Evolutionary conservation across 495 filamentous ascomycete genomes (phyloP), one percentile per base, ranked within the genome.

Genomic region (Copromyces sp.): DNA sequence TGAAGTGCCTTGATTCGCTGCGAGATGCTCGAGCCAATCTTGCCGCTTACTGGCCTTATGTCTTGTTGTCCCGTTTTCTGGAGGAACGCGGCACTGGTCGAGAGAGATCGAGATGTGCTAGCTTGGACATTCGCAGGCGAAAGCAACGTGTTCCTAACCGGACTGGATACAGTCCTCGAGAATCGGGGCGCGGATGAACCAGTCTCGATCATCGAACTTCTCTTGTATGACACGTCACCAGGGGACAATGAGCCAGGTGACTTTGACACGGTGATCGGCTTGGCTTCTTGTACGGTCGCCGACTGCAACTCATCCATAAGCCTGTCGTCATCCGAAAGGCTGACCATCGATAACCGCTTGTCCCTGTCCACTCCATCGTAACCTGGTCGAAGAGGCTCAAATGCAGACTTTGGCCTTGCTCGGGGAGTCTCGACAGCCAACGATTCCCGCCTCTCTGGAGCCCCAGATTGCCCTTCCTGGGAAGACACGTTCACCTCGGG

Each of bases 241-340:
- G 53, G 53, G 32, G 53, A 65, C 6, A 65, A 35, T 17, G 53
- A 65, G 59, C 73, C 72, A 70, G 94, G 93, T n/a, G 94, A 93
- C 78, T 94, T 94, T 1, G 91, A 90, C 9, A 97, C 91, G 0
- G 89, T 89, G 20, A 97, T 89, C 4, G 93, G 92, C 77, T 91
- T 92, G 35, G 94, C 94, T 82, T 97, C 88, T 78, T 97, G 88
- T 20, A 97, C 82, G 3, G 90, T 93, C 40, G 93, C 94, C 42
- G 88, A 91, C 74, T 92, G 92, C 69, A 97, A 83, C 83, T 97
- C 93, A 72, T 95, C 92, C 89, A 97, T 92, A 75, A 97, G 90
- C 40, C 90, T 93, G 80, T 97, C 93, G 79, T 96, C 93, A 8
- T 92, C 94, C 39, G 88, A 86, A 71, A 90, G 87, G 75, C 90